Percentiles rank a stretch among this genome's conserved stretches.
Conservation (phyloP, 768 basidiomycete genomes). For the Russula olivacea region DNA sequence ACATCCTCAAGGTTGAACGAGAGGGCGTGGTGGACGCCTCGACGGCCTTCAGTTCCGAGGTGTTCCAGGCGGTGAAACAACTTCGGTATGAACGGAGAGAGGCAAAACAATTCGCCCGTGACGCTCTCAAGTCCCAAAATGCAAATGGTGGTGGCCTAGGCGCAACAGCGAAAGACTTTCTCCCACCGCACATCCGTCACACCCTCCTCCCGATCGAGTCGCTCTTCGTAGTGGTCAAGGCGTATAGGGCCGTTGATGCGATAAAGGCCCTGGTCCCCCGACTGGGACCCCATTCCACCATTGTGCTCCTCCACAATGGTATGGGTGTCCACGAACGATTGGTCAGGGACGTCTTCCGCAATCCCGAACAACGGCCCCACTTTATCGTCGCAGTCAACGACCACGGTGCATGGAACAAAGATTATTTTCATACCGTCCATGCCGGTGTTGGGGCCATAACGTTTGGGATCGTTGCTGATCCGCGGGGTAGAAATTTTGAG, state of each 20-base stretch:
- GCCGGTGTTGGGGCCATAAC: slow-evolving; percentile 61
- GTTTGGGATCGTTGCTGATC: slow-evolving; percentile 78
- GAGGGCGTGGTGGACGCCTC: slow-evolving; percentile 41
- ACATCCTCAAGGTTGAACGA: slow-evolving; percentile 44
- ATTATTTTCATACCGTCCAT: slow-evolving; percentile 54
- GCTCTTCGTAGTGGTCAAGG: slow-evolving; percentile 80
- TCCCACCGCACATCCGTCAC: neutral
- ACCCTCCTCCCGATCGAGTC: slow-evolving; percentile 49
- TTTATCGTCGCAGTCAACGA: slow-evolving; percentile 81
- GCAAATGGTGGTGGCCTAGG: neutral
- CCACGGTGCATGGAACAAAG: slow-evolving; percentile 65
- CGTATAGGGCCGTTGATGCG: slow-evolving; percentile 54
- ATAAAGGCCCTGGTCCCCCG: slow-evolving; percentile 56
- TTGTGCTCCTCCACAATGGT: slow-evolving; percentile 92
- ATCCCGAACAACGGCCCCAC: slow-evolving; percentile 67
- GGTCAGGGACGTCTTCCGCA: slow-evolving; percentile 59
- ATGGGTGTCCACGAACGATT: slow-evolving; percentile 88
- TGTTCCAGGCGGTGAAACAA: slow-evolving; percentile 32
- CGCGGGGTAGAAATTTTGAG: slow-evolving; percentile 57
- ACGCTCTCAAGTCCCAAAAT: neutral
- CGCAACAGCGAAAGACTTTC: neutral
- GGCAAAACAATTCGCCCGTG: neutral
- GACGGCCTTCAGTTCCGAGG: slow-evolving; percentile 46
- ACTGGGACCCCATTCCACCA: slow-evolving; percentile 61
- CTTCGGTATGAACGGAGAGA: slow-evolving; percentile 7